Conservation (phyloP, 495 filamentous ascomycete genomes). For the Aspergillus biplanus region DNA sequence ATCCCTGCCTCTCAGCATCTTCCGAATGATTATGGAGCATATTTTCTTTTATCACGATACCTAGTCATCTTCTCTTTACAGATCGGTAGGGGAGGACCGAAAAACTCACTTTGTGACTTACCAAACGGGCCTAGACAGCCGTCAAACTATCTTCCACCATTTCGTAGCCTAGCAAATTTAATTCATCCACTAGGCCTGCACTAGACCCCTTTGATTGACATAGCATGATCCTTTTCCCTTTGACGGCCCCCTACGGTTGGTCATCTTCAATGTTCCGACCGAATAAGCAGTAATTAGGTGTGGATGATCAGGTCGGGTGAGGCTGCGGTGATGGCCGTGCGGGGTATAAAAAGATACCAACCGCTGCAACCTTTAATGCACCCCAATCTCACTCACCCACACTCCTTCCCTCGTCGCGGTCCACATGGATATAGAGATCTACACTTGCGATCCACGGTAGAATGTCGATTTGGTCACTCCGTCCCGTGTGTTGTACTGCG, state of each 20-base stretch:
- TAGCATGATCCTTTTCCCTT: background rate
- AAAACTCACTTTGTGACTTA: background rate
- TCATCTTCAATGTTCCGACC: conserved; percentile 6
- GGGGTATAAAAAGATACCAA: conserved; percentile 7
- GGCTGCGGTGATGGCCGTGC: conserved; percentile 3
- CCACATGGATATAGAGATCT: conserved; percentile 6
- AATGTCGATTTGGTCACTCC: background rate
- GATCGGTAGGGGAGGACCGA: background rate
- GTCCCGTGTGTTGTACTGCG: background rate
- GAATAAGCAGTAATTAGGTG: conserved; percentile 10
- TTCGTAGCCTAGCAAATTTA: background rate
- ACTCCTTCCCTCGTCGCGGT: conserved; percentile 4
- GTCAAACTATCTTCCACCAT: background rate
- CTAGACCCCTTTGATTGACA: background rate
- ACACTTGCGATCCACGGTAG: background rate
- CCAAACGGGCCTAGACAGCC: background rate
- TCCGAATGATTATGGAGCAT: conserved; percentile 4
- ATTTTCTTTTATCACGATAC: conserved; percentile 19
- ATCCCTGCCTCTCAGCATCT: background rate
- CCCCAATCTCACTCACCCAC: conserved; percentile 7
- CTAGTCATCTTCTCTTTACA: conserved; percentile 11
- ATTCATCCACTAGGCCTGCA: background rate
- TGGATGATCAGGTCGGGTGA: conserved; percentile 24
- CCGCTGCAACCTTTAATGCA: conserved; percentile 15
- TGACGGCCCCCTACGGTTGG: conserved; percentile 3